A percentile compares a stretch with the other conserved stretches of the same genome.
Conservation (phyloP, 352 stramenopile genomes). For the Phytopythium oedochilum region DNA sequence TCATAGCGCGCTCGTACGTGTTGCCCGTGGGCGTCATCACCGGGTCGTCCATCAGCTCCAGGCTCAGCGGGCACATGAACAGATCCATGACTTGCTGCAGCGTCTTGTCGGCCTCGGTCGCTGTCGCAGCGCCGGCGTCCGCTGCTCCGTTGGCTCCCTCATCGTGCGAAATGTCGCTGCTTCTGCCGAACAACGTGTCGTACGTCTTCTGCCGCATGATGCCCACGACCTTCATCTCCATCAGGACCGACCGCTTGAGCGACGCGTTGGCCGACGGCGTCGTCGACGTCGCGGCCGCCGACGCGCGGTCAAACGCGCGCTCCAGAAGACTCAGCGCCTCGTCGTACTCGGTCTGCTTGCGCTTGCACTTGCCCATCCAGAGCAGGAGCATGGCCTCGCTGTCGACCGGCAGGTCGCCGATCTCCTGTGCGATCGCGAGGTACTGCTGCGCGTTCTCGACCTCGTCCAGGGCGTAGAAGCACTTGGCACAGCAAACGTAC, state of each 20-base stretch:
- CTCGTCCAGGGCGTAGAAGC: conserved; percentile 52
- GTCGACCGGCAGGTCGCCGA: conserved; percentile 23
- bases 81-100: conserved; percentile 68
- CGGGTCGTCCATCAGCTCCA: conserved; percentile 75
- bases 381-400: conserved; percentile 47
- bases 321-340: conserved; percentile 40
- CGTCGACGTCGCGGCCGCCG: conserved; percentile 20
- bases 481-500: conserved; percentile 53
- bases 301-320: conserved; percentile 49
- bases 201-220: conserved; percentile 45
- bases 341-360: conserved; percentile 46
- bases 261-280: conserved; percentile 30
- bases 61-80: conserved; percentile 65
- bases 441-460: conserved; percentile 37
- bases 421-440: conserved; percentile 33
- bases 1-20: conserved; percentile 76
- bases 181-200: conserved; percentile 26
- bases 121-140: conserved; percentile 3
- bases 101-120: conserved; percentile 26
- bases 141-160: conserved; percentile 2
- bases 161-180: conserved; percentile 9
- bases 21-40: conserved; percentile 71
- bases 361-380: conserved; percentile 60
- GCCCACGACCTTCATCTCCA: conserved; percentile 62
- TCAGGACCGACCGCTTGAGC: conserved; percentile 47